Base-by-base conservation (phyloP, 345 rosid species). In the Linum lewisii region DNA sequence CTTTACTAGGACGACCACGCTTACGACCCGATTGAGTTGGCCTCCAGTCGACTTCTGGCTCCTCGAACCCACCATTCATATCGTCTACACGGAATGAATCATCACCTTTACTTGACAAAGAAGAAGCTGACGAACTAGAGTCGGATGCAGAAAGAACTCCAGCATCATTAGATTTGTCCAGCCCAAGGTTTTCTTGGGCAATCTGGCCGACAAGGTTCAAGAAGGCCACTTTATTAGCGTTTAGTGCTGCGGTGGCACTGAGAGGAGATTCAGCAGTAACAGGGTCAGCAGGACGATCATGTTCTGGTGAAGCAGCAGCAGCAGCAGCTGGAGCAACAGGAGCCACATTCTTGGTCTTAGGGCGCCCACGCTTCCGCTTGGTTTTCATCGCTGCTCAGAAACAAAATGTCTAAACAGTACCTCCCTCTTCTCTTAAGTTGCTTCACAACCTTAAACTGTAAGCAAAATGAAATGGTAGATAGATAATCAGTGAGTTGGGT, bases 141-240 rank as follows among this genome's bases (percentile, higher is more conserved):
- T 2, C 16, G 2, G 16, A 29, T 5, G 34, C 49, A 62, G 54
- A 13, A 50, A 15, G 26, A 44, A 14, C 16, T 24, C 24, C 62
- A 59, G 19, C 36, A 24, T 59, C 16, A 7, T 51, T 51, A 58
- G 20, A 15, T 51, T 50, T 38, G 11, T 34, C 63, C 6, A 25
- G 20, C 9, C 14, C 32, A 11, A 32, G 13, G 14, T 51, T 45
- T 2, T 55, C 64, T 34, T 55, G 19, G 18, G 62, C 69, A 24
- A 62, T 74, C 34, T 66, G 66, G 34, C 58, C 63, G n/a, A 74
- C 56, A 44, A 69, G 66, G 45, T 21, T 56, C 52, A 65, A 55
- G 50, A 66, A 69, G 2, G 19, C 63, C 22, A 29, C 36, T 21
- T 58, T 52, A 58, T 32, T 60, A 24, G 23, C 32, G 36, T 47